A percentile compares a stretch with the other conserved stretches of the same genome.
Conservation (phyloP, 2,329 filamentous ascomycete genomes). For the Penicillium sp. region DNA sequence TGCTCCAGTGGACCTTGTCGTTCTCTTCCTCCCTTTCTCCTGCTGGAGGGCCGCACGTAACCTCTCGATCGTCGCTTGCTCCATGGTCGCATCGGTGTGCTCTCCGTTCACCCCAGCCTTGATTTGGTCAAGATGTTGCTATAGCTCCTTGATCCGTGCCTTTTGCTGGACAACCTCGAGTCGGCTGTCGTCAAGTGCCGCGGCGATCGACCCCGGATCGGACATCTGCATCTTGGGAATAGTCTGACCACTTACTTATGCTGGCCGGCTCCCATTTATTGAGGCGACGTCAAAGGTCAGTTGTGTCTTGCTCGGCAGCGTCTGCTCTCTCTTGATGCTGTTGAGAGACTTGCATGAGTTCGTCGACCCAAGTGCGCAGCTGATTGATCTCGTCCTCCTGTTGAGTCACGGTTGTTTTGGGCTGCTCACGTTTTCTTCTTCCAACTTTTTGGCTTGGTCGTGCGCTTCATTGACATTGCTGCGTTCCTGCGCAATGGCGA, state of each 20-base stretch:
- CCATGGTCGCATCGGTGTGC: conserved; percentile 4
- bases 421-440: not conserved
- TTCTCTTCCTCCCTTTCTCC: conserved; percentile 21
- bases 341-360: conserved; percentile 22
- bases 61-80: conserved; percentile 18
- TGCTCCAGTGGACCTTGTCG: conserved; percentile 23
- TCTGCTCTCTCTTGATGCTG: conserved; percentile 14
- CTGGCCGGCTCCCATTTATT: conserved; percentile 9
- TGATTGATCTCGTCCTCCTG: conserved; percentile 5
- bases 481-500: conserved; percentile 14
- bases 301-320: conserved; percentile 5
- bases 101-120: conserved; percentile 1
- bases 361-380: conserved; percentile 3
- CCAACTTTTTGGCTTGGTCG: not conserved
- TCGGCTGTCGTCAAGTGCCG: conserved; percentile 22
- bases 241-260: conserved; percentile 10
- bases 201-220: conserved; percentile 18
- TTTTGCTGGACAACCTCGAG: conserved; percentile 21
- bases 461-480: not conserved
- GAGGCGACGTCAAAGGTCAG: conserved; percentile 22
- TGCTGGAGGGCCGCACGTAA: conserved; percentile 18
- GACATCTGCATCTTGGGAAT: conserved; percentile 22
- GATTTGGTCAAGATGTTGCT: conserved; percentile 14
- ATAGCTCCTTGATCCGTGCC: conserved; percentile 20
- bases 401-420: not conserved